Percentiles rank a stretch among this genome's conserved stretches.
phyloP scores from a whole-genome alignment of 495 filamentous ascomycete species.

The Acidiella bohemica region DNA sequence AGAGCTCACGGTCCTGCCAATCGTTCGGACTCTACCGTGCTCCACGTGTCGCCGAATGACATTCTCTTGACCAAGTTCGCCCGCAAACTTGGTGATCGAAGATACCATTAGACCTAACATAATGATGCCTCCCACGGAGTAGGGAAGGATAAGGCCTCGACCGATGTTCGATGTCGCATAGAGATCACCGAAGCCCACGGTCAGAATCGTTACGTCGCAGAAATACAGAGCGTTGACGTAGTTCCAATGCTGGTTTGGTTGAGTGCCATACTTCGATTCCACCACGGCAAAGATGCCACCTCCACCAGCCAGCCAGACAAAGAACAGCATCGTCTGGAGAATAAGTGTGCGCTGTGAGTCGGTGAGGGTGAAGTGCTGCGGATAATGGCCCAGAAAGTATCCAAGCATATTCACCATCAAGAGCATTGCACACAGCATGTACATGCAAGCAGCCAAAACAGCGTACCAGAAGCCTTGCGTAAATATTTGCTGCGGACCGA shows the following conservation, averaged over 20 bases:
- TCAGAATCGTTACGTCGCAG: constrained; percentile 51
- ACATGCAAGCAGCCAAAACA: constrained; percentile 52
- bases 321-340: constrained; percentile 49
- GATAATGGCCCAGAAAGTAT: constrained; percentile 64
- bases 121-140: constrained; percentile 34
- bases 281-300: constrained; percentile 42
- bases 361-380: constrained; percentile 58
- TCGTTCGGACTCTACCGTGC: constrained; percentile 41
- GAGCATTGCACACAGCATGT: constrained; percentile 47
- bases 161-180: constrained; percentile 31
- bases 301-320: constrained; percentile 48
- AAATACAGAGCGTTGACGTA: constrained; percentile 51
- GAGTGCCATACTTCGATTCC: constrained; percentile 18
- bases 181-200: constrained; percentile 53
- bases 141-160: constrained; percentile 32
- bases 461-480: constrained; percentile 70
- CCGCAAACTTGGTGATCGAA: constrained; percentile 38
- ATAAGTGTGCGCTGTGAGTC: constrained; percentile 59
- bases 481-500: constrained; percentile 44
- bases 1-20: constrained; percentile 40
- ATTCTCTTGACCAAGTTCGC: constrained; percentile 50
- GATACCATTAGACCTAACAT: constrained; percentile 34
- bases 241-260: constrained; percentile 19
- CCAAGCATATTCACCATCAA: constrained; percentile 69
- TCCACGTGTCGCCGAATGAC: constrained; percentile 52